Base-by-base conservation (phyloP, 257 asterid genomes). In the Solanum ahanhuiri region DNA sequence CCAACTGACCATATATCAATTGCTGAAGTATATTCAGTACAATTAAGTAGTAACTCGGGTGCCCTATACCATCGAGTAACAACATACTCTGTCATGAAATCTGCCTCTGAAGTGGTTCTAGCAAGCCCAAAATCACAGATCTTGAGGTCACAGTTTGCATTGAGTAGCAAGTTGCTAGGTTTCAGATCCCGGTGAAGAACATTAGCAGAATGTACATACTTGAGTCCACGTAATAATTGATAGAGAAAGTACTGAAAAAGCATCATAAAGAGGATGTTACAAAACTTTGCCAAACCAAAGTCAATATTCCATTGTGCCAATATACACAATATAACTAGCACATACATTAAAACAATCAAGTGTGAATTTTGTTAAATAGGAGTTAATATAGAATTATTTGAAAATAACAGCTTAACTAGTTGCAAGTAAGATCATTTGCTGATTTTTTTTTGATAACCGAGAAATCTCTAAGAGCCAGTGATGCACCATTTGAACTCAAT, bases 1-100 rank as follows among this genome's bases (percentile, higher is more conserved):
- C 96, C 95, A 85, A 93, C 96, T 12, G 96, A 92, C 96, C 96
- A 93, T 90, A 93, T 88, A 88, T 93, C 96, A 85, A 93, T 91
- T 12, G 95, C 91, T 25, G 96, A 89, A 86, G 94, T 92, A 41
- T 93, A 93, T 88, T 93, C 95, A 28, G 94, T 90, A 84, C 95
- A 93, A 89, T 92, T 92, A 20, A 93, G 95, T 72, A 93, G 86
- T 76, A 93, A 84, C 85, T 93, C 96, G 23, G 96, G 95, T 22
- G 96, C 96, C 51, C 96, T 89, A 77, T 93, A 90, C 92, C 92
- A 90, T 15, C 92, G 90, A 4, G 91, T 90, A 11, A 90, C 92
- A 58, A 90, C 92, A 73, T 90, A 90, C 82, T 90, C 92, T 0
- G 92, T 90, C 92, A 90, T 90, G 22, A 90, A 84, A 84, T 90